A percentile compares a stretch with the other conserved stretches of the same genome.
phyloP scores from a whole-genome alignment of 2,329 filamentous ascomycete species.

The Trichoderma sp. region DNA sequence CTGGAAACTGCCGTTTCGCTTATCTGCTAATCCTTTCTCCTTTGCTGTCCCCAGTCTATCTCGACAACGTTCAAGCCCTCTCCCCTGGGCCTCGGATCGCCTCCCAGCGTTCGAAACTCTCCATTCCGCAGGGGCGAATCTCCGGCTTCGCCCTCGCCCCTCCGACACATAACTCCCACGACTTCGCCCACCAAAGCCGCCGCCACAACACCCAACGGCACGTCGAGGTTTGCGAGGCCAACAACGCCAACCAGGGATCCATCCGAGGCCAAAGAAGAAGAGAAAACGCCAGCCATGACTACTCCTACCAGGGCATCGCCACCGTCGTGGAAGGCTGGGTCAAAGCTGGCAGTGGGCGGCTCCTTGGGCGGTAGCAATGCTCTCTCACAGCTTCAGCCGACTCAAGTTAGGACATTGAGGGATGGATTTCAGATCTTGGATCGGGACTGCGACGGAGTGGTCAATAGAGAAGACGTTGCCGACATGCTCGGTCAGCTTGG shows the following conservation, averaged over 20 bases:
- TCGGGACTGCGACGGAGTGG: conserved; percentile 79
- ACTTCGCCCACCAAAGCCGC: conserved; percentile 58
- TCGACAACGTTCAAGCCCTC: conserved; percentile 68
- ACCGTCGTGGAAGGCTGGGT: conserved; percentile 34
- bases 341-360: conserved; percentile 45
- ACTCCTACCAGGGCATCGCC: conserved; percentile 42
- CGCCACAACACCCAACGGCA: conserved; percentile 25
- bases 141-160: conserved; percentile 64
- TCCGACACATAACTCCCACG: conserved; percentile 66
- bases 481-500: conserved; percentile 87
- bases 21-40: conserved; percentile 29
- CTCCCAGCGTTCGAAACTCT: conserved; percentile 56
- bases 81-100: conserved; percentile 69
- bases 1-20: conserved; percentile 13
- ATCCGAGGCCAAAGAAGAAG: conserved; percentile 41
- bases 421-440: conserved; percentile 95
- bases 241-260: conserved; percentile 45
- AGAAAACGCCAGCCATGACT: conserved; percentile 37
- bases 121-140: conserved; percentile 65
- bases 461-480: conserved; percentile 79
- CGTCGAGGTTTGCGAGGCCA: conserved; percentile 43
- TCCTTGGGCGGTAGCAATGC: conserved; percentile 54
- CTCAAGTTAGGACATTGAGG: conserved; percentile 82
- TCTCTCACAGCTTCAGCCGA: conserved; percentile 73
- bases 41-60: conserved; percentile 50